phyloP scores from a whole-genome alignment of 2,329 filamentous ascomycete species.

The Waltergamsia citrina region DNA sequence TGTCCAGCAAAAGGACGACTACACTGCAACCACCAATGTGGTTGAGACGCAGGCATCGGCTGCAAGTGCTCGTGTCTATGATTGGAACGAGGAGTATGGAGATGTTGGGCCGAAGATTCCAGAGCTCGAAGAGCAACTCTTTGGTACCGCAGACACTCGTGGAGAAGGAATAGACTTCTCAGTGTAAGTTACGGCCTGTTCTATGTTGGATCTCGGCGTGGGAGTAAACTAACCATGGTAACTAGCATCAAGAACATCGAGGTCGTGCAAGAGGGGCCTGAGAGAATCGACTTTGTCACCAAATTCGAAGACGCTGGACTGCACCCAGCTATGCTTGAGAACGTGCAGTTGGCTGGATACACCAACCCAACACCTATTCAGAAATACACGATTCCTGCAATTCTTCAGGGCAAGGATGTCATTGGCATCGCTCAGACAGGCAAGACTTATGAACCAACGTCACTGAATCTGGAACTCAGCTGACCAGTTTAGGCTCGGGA shows the following conservation, averaged over 20 bases:
- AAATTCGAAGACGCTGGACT: constrained; percentile 68
- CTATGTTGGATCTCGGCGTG: too few relatives aligned
- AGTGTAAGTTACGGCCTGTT: constrained; percentile 33
- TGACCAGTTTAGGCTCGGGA: constrained; percentile 66
- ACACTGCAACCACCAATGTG: constrained; percentile 19
- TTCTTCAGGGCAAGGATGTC: constrained; percentile 68
- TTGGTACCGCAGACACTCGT: constrained; percentile 46
- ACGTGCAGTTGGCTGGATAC: constrained; percentile 67
- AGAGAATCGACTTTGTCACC: constrained; percentile 39
- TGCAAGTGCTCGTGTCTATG: constrained; percentile 57
- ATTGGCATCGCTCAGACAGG: constrained; percentile 90
- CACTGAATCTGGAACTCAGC: background rate
- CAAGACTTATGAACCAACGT: constrained; percentile 27
- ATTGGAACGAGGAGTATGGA: constrained; percentile 78
- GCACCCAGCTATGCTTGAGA: constrained; percentile 74
- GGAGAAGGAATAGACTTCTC: constrained; percentile 53
- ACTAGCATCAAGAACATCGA: constrained; percentile 44
- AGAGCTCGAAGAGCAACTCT: constrained; percentile 68
- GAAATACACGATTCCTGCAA: constrained; percentile 71
- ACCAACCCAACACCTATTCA: constrained; percentile 75
- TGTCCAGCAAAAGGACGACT: constrained; percentile 35
- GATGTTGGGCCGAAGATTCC: constrained; percentile 68
- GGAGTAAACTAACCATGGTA: background rate
- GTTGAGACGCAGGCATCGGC: constrained; percentile 28
- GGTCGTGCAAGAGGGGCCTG: constrained; percentile 46